Evolutionary conservation across 2,329 filamentous ascomycete genomes (phyloP).

Genomic region (Fusarium cyanostomum): DNA sequence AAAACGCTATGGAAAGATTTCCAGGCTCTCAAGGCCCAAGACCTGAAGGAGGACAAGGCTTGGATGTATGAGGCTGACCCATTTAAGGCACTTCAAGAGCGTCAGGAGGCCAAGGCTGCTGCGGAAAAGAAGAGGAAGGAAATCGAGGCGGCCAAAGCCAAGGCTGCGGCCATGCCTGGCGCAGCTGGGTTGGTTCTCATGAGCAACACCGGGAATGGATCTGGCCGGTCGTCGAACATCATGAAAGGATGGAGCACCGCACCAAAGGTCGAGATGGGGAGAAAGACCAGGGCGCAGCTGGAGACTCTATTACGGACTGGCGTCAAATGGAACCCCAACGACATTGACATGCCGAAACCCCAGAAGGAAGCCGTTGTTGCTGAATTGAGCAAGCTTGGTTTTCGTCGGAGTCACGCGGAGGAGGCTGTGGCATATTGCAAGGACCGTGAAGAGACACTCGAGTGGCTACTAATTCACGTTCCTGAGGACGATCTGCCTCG

Average conservation of each 20-base stretch:
- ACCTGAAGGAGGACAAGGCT: constrained; percentile 76
- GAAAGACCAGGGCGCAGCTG: constrained; percentile 78
- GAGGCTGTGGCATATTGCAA: constrained; percentile 90
- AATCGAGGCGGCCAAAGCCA: constrained; percentile 72
- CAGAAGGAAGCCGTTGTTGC: constrained; percentile 71
- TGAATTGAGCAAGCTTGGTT: constrained; percentile 81
- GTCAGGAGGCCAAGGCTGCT: constrained; percentile 78
- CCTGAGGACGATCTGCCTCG: constrained; percentile 95
- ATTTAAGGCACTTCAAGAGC: constrained; percentile 81
- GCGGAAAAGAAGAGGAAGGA: constrained; percentile 84
- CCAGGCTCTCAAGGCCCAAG: constrained; percentile 80
- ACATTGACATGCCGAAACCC: constrained; percentile 67
- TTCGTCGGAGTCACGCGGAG: constrained; percentile 87
- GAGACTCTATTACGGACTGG: constrained; percentile 82
- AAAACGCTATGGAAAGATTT: constrained; percentile 94
- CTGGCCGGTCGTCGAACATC: constrained; percentile 51
- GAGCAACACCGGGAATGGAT: constrained; percentile 52
- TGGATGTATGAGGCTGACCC: constrained; percentile 98
- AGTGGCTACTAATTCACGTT: constrained; percentile 96
- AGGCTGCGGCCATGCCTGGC: constrained; percentile 70
- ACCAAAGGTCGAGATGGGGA: constrained; percentile 93
- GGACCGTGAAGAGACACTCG: constrained; percentile 89
- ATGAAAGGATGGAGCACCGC: constrained; percentile 84
- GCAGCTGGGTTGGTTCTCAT: constrained; percentile 65
- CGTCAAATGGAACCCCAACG: constrained; percentile 88